phyloP scores from a whole-genome alignment of 768 basidiomycete genomes.

The Kwoniella pini region DNA sequence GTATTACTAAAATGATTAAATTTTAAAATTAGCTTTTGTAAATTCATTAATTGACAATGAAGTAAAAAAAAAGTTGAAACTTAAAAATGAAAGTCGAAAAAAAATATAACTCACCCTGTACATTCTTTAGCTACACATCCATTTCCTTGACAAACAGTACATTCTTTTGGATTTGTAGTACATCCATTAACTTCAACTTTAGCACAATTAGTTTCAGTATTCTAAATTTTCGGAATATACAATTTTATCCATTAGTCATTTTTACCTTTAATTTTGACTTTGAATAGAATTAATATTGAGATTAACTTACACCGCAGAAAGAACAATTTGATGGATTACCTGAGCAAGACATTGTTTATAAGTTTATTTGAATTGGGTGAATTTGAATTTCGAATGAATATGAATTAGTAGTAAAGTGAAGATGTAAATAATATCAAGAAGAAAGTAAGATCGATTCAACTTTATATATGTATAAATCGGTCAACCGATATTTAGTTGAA shows the following conservation, averaged over 20 bases:
- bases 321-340: constrained; percentile 45
- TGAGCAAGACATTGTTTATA: constrained; percentile 39
- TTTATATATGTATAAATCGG: background rate
- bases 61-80: no score
- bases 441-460: background rate
- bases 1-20: constrained; percentile 32
- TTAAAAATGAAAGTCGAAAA: background rate
- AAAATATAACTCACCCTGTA: constrained; percentile 38
- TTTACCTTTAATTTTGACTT: background rate
- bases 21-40: no score
- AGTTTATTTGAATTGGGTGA: background rate
- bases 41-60: no score
- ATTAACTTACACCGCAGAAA: constrained; percentile 52
- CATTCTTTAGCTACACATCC: constrained; percentile 45
- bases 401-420: background rate
- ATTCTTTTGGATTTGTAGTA: constrained; percentile 38
- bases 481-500: background rate
- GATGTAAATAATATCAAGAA: background rate
- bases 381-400: background rate
- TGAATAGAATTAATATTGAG: no score
- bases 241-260: background rate
- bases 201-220: constrained; percentile 30
- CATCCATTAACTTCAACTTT: constrained; percentile 44
- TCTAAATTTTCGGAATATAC: constrained; percentile 8
- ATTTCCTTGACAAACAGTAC: constrained; percentile 39